phyloP scores from a whole-genome alignment of 2,329 filamentous ascomycete species.

The Xylaria sp. region DNA sequence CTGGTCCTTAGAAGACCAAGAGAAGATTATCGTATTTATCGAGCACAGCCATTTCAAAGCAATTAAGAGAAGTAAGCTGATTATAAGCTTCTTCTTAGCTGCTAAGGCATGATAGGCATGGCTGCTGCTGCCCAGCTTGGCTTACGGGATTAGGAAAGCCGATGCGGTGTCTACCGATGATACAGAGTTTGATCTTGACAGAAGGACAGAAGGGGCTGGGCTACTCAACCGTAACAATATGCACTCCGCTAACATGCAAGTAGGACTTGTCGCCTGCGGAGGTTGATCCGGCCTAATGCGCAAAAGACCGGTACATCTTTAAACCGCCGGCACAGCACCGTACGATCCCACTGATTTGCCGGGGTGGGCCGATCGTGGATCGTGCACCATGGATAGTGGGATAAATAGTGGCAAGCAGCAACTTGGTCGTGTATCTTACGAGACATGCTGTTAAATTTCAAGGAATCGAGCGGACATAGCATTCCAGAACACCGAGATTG shows the following conservation, averaged over 20 bases:
- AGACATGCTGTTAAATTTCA: not conserved
- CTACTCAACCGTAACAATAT: not conserved
- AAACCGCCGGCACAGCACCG: slow-evolving; percentile 15
- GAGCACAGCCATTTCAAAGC: not conserved
- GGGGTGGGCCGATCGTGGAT: slow-evolving; percentile 20
- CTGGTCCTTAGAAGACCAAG: too few relatives aligned
- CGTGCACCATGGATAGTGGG: not conserved
- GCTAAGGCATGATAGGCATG: not conserved
- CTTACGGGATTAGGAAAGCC: slow-evolving; percentile 21
- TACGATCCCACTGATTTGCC: slow-evolving; percentile 15
- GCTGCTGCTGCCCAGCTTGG: not conserved
- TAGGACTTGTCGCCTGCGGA: not conserved
- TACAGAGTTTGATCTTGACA: not conserved
- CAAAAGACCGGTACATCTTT: slow-evolving; percentile 12
- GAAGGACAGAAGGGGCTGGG: not conserved
- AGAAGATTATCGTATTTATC: not conserved
- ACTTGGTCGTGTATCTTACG: not conserved
- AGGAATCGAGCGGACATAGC: not conserved
- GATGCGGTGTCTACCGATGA: slow-evolving; percentile 11
- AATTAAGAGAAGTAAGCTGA: not conserved
- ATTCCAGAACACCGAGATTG: not conserved
- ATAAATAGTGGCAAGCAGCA: not conserved
- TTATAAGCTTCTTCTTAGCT: not conserved
- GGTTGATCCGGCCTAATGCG: not conserved
- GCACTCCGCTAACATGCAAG: not conserved